Evolutionary conservation across 1,284 basidiomycete genomes (phyloP).

Genomic region (Microbotryum intermedium): DNA sequence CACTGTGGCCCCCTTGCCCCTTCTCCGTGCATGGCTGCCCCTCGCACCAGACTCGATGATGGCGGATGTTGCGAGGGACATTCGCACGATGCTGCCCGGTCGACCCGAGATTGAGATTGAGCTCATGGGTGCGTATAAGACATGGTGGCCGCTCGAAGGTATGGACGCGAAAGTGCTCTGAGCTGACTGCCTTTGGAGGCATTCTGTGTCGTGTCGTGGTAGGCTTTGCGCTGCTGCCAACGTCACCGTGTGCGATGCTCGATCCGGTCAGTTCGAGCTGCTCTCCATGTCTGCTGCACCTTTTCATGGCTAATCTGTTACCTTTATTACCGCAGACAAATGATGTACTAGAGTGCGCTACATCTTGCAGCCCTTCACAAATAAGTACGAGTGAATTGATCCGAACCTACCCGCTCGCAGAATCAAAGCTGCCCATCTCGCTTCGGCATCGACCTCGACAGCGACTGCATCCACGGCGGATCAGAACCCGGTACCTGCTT

Average conservation of each 20-base stretch:
- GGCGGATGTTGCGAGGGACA: not conserved
- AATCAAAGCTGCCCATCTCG: conserved; percentile 1
- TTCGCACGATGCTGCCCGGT: not conserved
- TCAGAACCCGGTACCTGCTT: not conserved
- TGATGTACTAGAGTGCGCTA: conserved; percentile 21
- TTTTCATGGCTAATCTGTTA: not conserved
- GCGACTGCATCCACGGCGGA: not conserved
- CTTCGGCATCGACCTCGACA: not conserved
- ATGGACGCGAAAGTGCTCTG: not conserved
- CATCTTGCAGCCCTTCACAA: fast-evolving
- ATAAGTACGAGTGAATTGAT: not conserved
- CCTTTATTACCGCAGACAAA: conserved; percentile 2
- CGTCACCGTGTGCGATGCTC: conserved; percentile 11
- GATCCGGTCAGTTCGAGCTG: conserved; percentile 7
- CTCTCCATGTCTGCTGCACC: not conserved
- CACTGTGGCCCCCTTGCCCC: conserved; percentile 12
- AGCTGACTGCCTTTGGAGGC: not conserved
- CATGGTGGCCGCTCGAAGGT: not conserved
- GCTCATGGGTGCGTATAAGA: conserved; percentile 6
- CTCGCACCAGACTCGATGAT: not conserved
- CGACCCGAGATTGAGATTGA: not conserved
- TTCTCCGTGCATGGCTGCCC: conserved; percentile 18
- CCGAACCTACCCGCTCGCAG: not conserved
- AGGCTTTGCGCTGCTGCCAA: conserved; percentile 18
- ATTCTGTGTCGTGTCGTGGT: no score